phyloP scores from a whole-genome alignment of 2,329 filamentous ascomycete species.

The Aureobasidium sp. region DNA sequence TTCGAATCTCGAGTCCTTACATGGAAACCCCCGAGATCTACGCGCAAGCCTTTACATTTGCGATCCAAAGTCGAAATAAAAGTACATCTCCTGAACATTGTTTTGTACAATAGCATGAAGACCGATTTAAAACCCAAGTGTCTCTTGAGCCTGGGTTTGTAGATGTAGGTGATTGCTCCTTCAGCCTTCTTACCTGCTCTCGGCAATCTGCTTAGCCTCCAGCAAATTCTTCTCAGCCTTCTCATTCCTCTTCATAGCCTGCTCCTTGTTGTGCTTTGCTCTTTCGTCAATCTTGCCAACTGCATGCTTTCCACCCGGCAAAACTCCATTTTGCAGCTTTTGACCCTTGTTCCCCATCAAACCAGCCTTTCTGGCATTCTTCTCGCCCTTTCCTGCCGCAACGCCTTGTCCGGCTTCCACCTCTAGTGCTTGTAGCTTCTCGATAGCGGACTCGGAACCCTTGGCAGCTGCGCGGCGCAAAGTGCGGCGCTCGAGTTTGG shows the following conservation, averaged over 20 bases:
- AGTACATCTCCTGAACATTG: not conserved
- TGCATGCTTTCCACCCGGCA: slow-evolving; percentile 25
- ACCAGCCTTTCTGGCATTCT: slow-evolving; percentile 20
- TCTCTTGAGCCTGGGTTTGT: not conserved
- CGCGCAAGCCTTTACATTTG: not conserved
- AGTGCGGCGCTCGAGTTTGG: slow-evolving; percentile 44
- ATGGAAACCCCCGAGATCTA: not conserved
- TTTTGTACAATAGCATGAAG: not conserved
- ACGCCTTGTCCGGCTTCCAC: slow-evolving; percentile 23
- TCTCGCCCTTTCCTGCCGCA: slow-evolving; percentile 24
- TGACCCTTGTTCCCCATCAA: slow-evolving; percentile 25
- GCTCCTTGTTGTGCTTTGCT: slow-evolving; percentile 23
- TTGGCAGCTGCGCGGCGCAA: slow-evolving; percentile 24
- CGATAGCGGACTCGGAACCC: slow-evolving; percentile 24
- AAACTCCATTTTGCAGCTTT: slow-evolving; percentile 26
- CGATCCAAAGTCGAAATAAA: not conserved
- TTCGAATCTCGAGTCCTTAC: not conserved
- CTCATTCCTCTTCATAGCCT: slow-evolving; percentile 21
- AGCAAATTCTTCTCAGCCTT: slow-evolving; percentile 22
- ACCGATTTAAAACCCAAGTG: not conserved
- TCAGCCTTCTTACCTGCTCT: slow-evolving; percentile 4
- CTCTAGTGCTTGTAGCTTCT: slow-evolving; percentile 21
- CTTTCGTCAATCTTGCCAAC: slow-evolving; percentile 24
- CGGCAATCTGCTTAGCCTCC: slow-evolving; percentile 22
- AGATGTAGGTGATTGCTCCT: not conserved